Conservation (phyloP, 257 asterid genomes). For the Leonotis leonurus region DNA sequence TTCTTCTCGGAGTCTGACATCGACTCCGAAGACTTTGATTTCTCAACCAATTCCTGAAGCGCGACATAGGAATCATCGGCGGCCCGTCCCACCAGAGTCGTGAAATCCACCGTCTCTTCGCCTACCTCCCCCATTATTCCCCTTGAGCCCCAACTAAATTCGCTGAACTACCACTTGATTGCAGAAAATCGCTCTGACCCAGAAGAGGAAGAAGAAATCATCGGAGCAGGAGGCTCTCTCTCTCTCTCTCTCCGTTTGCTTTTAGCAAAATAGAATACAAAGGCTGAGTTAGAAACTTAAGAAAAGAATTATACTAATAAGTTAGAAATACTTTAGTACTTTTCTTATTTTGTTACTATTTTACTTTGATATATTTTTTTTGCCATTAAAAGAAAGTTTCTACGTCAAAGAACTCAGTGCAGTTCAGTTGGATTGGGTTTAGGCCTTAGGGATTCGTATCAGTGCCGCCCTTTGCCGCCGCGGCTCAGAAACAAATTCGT, state of each 20-base stretch:
- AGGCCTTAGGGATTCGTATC: conserved; percentile 12
- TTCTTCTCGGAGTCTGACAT: conserved; percentile 85
- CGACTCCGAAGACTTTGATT: conserved; percentile 59
- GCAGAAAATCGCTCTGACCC: neutral
- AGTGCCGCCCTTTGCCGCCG: conserved; percentile 14
- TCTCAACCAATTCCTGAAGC: conserved; percentile 80
- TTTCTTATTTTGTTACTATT: too few species aligned
- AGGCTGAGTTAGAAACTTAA: too few species aligned
- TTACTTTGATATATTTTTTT: too few species aligned
- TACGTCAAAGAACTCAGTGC: too few species aligned
- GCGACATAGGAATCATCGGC: conserved; percentile 78
- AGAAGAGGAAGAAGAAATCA: conserved; percentile 12
- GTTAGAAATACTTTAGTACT: too few species aligned
- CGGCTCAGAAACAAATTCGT: conserved; percentile 15
- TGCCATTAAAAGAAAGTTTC: too few species aligned
- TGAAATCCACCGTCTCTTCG: conserved; percentile 82
- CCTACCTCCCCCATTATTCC: conserved; percentile 71
- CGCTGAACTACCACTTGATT: conserved; percentile 9
- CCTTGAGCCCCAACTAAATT: conserved; percentile 13
- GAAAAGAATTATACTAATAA: too few species aligned
- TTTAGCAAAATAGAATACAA: too few species aligned
- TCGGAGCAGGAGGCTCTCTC: conserved; percentile 13
- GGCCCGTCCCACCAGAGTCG: conserved; percentile 66
- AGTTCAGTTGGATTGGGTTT: neutral
- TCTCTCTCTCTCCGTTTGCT: neutral